Evolutionary conservation across 2,329 filamentous ascomycete species (phyloP).

Genomic region (Penicillium sp.): DNA sequence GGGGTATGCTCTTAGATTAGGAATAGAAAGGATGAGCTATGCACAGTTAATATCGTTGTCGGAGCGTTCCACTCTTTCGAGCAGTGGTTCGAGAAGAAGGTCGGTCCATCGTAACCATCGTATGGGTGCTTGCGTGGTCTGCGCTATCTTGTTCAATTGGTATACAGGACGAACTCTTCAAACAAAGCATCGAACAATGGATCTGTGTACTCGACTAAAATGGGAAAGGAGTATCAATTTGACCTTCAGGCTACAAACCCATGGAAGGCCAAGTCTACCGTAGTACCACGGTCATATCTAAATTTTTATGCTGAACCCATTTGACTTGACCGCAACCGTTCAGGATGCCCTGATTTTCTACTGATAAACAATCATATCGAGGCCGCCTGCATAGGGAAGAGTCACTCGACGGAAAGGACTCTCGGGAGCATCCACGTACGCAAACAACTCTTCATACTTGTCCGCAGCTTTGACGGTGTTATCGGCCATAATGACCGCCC

Average conservation of each 20-base stretch:
- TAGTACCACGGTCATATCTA: background rate
- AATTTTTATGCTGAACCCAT: background rate
- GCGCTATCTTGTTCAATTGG: too few species aligned
- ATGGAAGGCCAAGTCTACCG: background rate
- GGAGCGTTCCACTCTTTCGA: too few species aligned
- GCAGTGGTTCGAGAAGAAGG: too few species aligned
- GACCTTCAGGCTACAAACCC: background rate
- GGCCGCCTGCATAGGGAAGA: constrained; percentile 23
- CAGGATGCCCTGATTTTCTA: background rate
- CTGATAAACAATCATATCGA: constrained; percentile 29
- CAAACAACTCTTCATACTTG: constrained; percentile 24
- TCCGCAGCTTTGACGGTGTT: constrained; percentile 20
- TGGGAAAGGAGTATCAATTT: background rate
- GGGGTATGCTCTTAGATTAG: too few species aligned
- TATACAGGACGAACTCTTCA: too few species aligned
- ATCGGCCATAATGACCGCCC: constrained; percentile 24
- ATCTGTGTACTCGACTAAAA: background rate
- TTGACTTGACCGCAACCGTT: background rate
- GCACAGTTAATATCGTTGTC: too few species aligned
- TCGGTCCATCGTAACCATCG: too few species aligned
- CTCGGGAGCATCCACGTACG: constrained; percentile 21
- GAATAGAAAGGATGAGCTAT: too few species aligned
- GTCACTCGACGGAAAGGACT: constrained; percentile 25
- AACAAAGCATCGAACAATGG: too few species aligned
- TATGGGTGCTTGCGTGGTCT: too few species aligned